Evolutionary conservation across 129 eudicot genomes (phyloP).

Genomic region (Escallonia herrerae): DNA sequence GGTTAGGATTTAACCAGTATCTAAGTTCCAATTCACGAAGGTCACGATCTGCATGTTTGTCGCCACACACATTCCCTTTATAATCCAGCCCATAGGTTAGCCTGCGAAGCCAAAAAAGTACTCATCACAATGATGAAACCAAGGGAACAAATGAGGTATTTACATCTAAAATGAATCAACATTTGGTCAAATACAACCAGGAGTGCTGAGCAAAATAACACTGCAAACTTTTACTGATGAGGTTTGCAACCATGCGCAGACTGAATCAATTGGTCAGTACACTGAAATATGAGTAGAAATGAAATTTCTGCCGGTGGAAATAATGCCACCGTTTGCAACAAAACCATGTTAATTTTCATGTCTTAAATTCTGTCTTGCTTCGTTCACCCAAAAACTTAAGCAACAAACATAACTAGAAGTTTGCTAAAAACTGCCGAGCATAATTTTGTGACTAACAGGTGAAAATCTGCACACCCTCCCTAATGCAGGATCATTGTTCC

Average conservation of each 20-base stretch:
- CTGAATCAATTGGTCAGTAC: not conserved
- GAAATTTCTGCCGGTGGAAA: too few relatives aligned
- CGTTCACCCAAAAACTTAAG: too few relatives aligned
- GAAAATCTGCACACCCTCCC: too few relatives aligned
- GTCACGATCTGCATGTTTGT: slow-evolving; percentile 57
- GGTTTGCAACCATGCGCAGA: not conserved
- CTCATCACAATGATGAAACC: slow-evolving; percentile 1
- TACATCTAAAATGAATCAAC: slow-evolving; percentile 1
- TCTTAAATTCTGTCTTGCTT: too few relatives aligned
- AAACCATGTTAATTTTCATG: too few relatives aligned
- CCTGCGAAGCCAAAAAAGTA: slow-evolving; percentile 35
- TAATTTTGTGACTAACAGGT: too few relatives aligned
- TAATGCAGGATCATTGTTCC: too few relatives aligned
- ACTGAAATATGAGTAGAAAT: not conserved
- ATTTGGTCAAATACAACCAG: not conserved
- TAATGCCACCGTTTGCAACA: too few relatives aligned
- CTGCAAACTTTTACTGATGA: not conserved
- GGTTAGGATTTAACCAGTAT: slow-evolving; percentile 91
- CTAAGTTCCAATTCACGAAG: slow-evolving; percentile 75
- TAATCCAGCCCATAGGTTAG: slow-evolving; percentile 80
- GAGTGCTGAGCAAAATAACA: not conserved
- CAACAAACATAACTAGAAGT: too few relatives aligned
- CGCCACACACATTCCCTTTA: slow-evolving; percentile 95
- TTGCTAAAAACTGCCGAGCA: too few relatives aligned
- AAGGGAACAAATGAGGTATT: not conserved